Base-by-base conservation (phyloP, 495 filamentous ascomycete genomes). In the Endocarpon pusillum region DNA sequence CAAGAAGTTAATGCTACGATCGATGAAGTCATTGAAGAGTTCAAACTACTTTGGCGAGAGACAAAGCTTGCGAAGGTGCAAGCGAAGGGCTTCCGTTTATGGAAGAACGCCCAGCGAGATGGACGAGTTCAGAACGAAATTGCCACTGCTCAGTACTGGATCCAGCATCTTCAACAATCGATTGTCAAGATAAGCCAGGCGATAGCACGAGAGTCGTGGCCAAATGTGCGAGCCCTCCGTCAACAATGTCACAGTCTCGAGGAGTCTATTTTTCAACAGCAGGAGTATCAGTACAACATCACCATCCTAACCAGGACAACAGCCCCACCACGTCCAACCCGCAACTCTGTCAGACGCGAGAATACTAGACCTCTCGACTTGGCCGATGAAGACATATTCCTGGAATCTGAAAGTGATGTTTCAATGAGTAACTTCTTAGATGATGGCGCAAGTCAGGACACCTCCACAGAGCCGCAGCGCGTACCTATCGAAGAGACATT, bases 161-260 rank as follows among this genome's bases (percentile, higher is more conserved):
- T 64, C 16, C 33, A 52, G 2, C 25, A 43, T 18, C 46, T 73
- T 11, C 47, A 64, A 10, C 21, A 35, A 2, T 72, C 75, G 6
- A 48, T 84, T 5, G 34, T 33, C 1, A 69, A 62, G 14, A 42
- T 71, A 20, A 53, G 53, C 21, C 36, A 60, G 1, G 58, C 71
- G 20, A 62, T 89, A 19, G 29, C 53, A 11, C 30, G 43, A 2
- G 49, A 65, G 33, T 40, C 55, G 6, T 85, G 72, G 67, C 46
- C 38, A 0, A 62, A 57, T 15, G 43, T 46, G 6, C 35, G 41
- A 1, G 51, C 67, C 17, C 40, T 87, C 10, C 41, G 49, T 12
- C 51, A 52, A n/a, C 65, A 66, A 36, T 69, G 67, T 31, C 42
- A 46, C n/a, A 62, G 54, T 26, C 47, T 91, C 49, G 67, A 82